Base-by-base conservation (phyloP, 163 green algal species). In the Trebouxiophyceae sp. region DNA sequence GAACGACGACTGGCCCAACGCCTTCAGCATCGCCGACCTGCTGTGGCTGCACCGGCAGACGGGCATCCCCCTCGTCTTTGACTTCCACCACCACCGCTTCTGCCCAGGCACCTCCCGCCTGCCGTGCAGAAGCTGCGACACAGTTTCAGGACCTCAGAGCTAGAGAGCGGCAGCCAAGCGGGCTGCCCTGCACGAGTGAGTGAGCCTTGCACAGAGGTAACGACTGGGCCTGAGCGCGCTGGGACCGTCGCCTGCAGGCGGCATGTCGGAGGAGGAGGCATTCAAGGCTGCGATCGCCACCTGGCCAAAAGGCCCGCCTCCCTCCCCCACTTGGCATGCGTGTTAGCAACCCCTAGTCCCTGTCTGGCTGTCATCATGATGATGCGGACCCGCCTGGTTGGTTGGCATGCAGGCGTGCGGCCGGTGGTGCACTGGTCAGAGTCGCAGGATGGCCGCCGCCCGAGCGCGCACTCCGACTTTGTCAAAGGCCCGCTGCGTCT, bases 351-450 rank as follows among this genome's bases (percentile, higher is more conserved):
- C n/a, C n/a, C n/a, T n/a, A n/a, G n/a, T n/a, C n/a, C n/a, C n/a
- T n/a, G n/a, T n/a, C n/a, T n/a, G n/a, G n/a, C n/a, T n/a, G n/a
- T n/a, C n/a, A n/a, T n/a, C n/a, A n/a, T n/a, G n/a, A n/a, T n/a
- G n/a, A n/a, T n/a, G n/a, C n/a, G n/a, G n/a, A n/a, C n/a, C n/a
- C n/a, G n/a, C n/a, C n/a, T n/a, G n/a, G n/a, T n/a, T n/a, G n/a
- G n/a, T n/a, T n/a, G n/a, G n/a, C n/a, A n/a, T 50, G 39, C 16
- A 50, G 39, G 79, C 24, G 57, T 92, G 22, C 65, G 81, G 5
- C 86, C 86, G 0, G 66, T 88, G 33, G 81, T 88, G 33, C 86
- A 91, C 57, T 92, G 86, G 86, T 77, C 54, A 32, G 86, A 92
- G 72, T 72, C 54, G 3, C 78, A 85, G 62, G 72, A 77, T n/a